Evolutionary conservation across 1,284 basidiomycete genomes (phyloP), one percentile per base, ranked within the genome.

Genomic region (Trichosporon sp.): DNA sequence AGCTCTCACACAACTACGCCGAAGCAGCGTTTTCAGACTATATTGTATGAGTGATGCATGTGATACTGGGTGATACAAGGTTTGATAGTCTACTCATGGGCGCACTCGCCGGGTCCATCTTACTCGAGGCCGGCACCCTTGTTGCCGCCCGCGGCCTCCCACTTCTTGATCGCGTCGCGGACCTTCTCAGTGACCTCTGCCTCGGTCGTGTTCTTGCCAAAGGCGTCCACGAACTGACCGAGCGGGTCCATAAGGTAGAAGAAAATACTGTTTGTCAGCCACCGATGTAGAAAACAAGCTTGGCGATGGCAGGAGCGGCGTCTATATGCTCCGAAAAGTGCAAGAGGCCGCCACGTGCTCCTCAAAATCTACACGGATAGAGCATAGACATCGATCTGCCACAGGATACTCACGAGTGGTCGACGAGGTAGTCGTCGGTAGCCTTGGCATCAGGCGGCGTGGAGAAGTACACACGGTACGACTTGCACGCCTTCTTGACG

Each of bases 231-330:
- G 72, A 98, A 99, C 74, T 90, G 85, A 19, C 95, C 95, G 8
- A 88, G 81, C 1, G 96, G 95, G 76, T 98, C 94, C 94, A 99
- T 97, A 34, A 99, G 85, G 81, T 99, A 99, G 76, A 99, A 92
- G 79, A 95, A 98, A 77, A 97, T 97, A 59, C 73, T 76, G 80
- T 94, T 92, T 16, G 79, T 96, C 92, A 69, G 66, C 29, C 27
- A 21, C 6, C 16, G n/a, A 1, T 8, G 29, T 19, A 6, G 29
- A 25, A 8, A 27, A 52, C 19, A 19, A 25, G 29, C 23, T 36
- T 29, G 8, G 33, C 13, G n/a, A n/a, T n/a, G n/a, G n/a, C n/a
- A n/a, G n/a, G n/a, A n/a, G n/a, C n/a, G n/a, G n/a, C n/a, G n/a
- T n/a, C n/a, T n/a, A n/a, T n/a, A n/a, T n/a, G n/a, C n/a, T n/a